Evolutionary conservation across 2,329 filamentous ascomycete genomes (phyloP), one percentile per base, ranked within the genome.

Genomic region (Cytospora leucostoma): DNA sequence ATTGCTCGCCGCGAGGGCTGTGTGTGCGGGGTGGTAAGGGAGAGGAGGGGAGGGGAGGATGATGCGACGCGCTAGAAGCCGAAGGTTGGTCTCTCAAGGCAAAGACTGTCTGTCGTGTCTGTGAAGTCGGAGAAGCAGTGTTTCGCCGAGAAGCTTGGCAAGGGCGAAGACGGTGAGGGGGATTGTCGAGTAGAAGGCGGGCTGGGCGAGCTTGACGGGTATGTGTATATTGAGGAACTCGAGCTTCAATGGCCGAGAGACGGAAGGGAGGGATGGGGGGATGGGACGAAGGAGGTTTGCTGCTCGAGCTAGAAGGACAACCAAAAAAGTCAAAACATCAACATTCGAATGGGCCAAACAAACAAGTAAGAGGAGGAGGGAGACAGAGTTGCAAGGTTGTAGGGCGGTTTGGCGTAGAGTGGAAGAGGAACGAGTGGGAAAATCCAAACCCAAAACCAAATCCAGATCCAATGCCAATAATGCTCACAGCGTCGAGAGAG

Each of bases 1-100:
- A 85, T 85, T 81, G 79, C 80, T 75, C 70, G 72, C 73, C 70
- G 71, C 72, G 65, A 69, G 64, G 65, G 70, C 71, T 70, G 71
- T 67, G 67, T 68, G 71, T 56, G 51, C 70, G 73, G 71, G 67
- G 66, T 69, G 67, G 68, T 69, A 68, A 68, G 70, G 74, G 71
- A 62, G 60, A 68, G 49, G 47, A 33, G 47, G 57, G n/a, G 49
- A 37, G 21, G 47, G 21, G 50, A 57, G 50, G 13, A 59, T 54
- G 52, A 52, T 51, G 64, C 58, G 61, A 56, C 61, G 49, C 54
- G 61, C 49, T 50, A 33, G 33, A 56, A 58, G 38, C 58, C 58
- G 59, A n/a, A 53, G 37, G 37, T 37, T 51, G 33, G 37, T 56
- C 63, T 62, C 60, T 56, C 56, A 44, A 57, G 51, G 70, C 69